Evolutionary conservation across 2,329 filamentous ascomycete genomes (phyloP).

Genomic region (Lachnellula willkommii): DNA sequence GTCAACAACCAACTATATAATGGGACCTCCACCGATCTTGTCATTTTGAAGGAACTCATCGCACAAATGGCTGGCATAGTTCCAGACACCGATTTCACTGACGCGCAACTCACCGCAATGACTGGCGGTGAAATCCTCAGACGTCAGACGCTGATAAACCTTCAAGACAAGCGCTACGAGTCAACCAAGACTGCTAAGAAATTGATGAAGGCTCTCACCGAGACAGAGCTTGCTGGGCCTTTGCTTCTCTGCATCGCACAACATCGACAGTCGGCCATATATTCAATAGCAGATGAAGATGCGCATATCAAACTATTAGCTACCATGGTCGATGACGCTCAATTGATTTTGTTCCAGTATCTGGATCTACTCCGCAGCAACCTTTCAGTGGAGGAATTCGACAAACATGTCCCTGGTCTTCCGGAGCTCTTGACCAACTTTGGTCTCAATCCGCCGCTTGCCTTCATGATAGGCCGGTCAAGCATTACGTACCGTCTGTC

Average conservation of each 20-base stretch:
- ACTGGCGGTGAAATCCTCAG: constrained; percentile 77
- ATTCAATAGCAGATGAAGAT: constrained; percentile 62
- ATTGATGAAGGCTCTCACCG: constrained; percentile 71
- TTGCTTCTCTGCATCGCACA: constrained; percentile 88
- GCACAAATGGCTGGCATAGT: constrained; percentile 91
- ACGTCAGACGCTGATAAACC: constrained; percentile 70
- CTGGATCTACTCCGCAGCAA: constrained; percentile 83
- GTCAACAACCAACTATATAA: constrained; percentile 76
- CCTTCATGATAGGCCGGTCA: constrained; percentile 76
- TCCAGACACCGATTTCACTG: constrained; percentile 80
- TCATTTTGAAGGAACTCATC: constrained; percentile 86
- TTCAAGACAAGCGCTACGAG: constrained; percentile 77
- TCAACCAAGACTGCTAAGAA: constrained; percentile 70
- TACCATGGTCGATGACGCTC: constrained; percentile 84
- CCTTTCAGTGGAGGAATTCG: constrained; percentile 69
- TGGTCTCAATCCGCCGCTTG: constrained; percentile 72
- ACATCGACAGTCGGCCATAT: constrained; percentile 81
- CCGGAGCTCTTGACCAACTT: constrained; percentile 69
- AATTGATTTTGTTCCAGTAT: constrained; percentile 80
- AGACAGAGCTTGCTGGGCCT: constrained; percentile 72
- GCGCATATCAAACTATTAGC: constrained; percentile 85
- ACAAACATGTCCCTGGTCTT: constrained; percentile 70
- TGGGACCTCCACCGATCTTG: constrained; percentile 83
- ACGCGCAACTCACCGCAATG: constrained; percentile 81
- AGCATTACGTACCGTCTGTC: constrained; percentile 64